phyloP scores from a whole-genome alignment of 2,329 filamentous ascomycete genomes.

The Claviceps sp. region DNA sequence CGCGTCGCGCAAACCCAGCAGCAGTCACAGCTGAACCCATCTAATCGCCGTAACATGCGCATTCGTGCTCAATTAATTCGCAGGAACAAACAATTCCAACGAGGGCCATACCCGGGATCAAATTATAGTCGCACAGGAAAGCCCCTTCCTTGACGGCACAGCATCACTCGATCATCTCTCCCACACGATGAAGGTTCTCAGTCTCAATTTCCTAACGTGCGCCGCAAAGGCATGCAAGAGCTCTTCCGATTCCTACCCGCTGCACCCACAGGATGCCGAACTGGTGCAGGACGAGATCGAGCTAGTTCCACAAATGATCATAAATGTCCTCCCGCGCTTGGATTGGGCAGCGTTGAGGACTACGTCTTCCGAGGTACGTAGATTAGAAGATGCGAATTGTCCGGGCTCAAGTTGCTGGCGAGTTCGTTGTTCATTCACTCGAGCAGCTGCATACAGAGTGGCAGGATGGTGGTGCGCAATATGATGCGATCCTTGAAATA shows the following conservation, averaged over 20 bases:
- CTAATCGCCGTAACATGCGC: no score
- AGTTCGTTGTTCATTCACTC: background rate
- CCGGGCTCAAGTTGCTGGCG: background rate
- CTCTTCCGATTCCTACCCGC: slow-evolving; percentile 65
- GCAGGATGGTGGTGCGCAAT: background rate
- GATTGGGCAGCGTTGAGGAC: slow-evolving; percentile 74
- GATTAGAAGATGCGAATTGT: background rate
- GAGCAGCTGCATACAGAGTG: background rate
- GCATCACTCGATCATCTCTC: background rate
- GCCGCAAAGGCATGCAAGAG: slow-evolving; percentile 91
- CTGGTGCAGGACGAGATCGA: slow-evolving; percentile 79
- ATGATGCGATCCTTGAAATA: no score
- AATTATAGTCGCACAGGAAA: background rate
- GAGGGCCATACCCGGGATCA: background rate
- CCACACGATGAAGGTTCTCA: slow-evolving; percentile 74
- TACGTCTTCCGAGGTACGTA: slow-evolving; percentile 61
- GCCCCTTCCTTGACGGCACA: background rate
- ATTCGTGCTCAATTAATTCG: no score
- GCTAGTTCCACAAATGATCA: slow-evolving; percentile 65
- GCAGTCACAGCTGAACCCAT: no score
- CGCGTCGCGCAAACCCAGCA: no score
- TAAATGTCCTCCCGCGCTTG: slow-evolving; percentile 73
- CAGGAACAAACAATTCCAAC: no score
- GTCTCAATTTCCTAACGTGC: slow-evolving; percentile 92
- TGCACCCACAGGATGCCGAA: slow-evolving; percentile 86